Base-by-base conservation (phyloP, 805 yeast genomes). In the Zygoascus bituminiphila region DNA sequence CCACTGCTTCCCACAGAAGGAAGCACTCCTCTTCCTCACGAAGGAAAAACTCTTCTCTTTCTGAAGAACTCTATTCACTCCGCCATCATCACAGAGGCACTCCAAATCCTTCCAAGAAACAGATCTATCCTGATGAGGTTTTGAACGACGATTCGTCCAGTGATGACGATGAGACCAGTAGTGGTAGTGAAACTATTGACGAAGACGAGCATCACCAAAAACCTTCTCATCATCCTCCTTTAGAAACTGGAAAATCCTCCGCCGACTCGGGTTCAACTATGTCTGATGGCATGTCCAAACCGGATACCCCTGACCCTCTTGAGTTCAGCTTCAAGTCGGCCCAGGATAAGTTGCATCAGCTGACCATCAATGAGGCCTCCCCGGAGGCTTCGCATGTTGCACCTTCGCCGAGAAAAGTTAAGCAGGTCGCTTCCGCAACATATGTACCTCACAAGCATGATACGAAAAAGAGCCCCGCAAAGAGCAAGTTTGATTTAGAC, bases 391-490 rank as follows among this genome's bases (percentile, higher is more conserved):
- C 45, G 12, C 43, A 25, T 25, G 21, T 41, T 19, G 20, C 39
- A 5, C 37, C 43, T 10, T 49, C 46, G 12, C 36, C 45, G 10
- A 41, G 43, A 20, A 42, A 42, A 21, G 22, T 39, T 26, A 39
- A 42, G 17, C 39, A 42, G n/a, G 37, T 42, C 2, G 45, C 54
- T 6, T 53, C 56, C 23, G 56, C 56, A 5, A 48, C 51, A 2
- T 53, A 53, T 33, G 47, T 51, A 12, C 56, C 56, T 14, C 56
- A 53, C 43, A 53, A 49, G 17, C 54, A 44, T 33, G 31, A 29
- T 29, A 29, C 33, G 33, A 29, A 12, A 7, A 29, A 29, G 9
- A 29, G 33, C 33, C 33, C 33, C 7, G 33, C n/a, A 12, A 29
- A 29, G 33, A 12, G n/a, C 4, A 12, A 42, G 22, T 22, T 37